phyloP scores from a whole-genome alignment of 495 filamentous ascomycete genomes.

The Aspergillus conjunctus region DNA sequence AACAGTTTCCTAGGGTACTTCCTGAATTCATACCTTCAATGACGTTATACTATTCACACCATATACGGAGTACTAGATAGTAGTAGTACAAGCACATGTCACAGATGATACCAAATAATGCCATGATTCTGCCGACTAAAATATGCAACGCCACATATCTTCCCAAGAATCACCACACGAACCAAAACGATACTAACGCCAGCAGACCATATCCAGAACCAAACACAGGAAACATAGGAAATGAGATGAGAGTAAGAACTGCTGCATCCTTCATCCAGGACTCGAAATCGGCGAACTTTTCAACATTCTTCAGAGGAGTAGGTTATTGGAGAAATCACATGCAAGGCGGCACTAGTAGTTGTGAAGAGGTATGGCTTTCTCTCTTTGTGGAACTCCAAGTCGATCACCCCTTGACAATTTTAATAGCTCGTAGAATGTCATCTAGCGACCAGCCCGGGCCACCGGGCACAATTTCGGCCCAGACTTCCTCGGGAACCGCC shows the following conservation, averaged over 20 bases:
- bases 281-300: too few relatives aligned
- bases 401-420: constrained; percentile 40
- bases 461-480: constrained; percentile 70
- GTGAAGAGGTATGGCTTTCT: neutral
- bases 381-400: neutral
- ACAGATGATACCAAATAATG: too few relatives aligned
- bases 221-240: neutral
- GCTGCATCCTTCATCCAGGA: neutral
- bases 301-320: too few relatives aligned
- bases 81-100: too few relatives aligned
- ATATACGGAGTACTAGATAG: too few relatives aligned
- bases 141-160: too few relatives aligned
- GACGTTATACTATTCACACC: too few relatives aligned
- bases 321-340: too few relatives aligned
- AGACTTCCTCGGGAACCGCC: constrained; percentile 63
- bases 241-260: neutral
- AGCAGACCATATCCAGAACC: neutral
- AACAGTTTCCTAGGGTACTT: neutral
- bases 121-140: too few relatives aligned
- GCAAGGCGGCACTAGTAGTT: neutral
- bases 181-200: too few relatives aligned
- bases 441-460: constrained; percentile 62
- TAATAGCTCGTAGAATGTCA: constrained; percentile 66
- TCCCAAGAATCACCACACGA: too few relatives aligned
- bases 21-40: too few relatives aligned